phyloP scores from a whole-genome alignment of 192 early-diverging fungal genomes.

The Physocladia obscura region DNA sequence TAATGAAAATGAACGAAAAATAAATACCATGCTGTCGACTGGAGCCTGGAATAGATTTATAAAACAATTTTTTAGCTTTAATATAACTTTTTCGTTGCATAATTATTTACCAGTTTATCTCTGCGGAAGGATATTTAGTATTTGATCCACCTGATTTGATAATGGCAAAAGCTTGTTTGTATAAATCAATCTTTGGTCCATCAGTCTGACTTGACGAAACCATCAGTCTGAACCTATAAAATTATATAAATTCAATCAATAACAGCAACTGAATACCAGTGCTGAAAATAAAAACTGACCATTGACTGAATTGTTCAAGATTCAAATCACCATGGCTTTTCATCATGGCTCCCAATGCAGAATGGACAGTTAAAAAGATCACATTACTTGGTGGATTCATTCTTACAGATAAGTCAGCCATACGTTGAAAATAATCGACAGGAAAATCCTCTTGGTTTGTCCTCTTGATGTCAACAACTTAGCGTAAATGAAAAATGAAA shows the following conservation, averaged over 20 bases:
- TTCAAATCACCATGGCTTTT: constrained; percentile 7
- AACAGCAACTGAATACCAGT: not conserved
- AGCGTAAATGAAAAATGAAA: not conserved
- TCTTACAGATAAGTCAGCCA: constrained; percentile 8
- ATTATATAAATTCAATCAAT: not conserved
- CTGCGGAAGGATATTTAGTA: not conserved
- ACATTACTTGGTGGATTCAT: constrained; percentile 22
- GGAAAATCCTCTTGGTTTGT: constrained; percentile 8
- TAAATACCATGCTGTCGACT: constrained; percentile 15
- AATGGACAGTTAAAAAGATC: constrained; percentile 9
- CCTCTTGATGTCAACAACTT: not conserved
- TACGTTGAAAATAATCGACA: constrained; percentile 19
- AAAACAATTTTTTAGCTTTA: not conserved
- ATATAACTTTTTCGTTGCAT: not conserved
- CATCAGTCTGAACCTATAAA: constrained; percentile 21
- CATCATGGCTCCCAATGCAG: constrained; percentile 27
- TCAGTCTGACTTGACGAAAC: constrained; percentile 5
- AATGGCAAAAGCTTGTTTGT: constrained; percentile 12
- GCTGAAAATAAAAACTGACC: no score
- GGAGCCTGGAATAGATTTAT: constrained; percentile 1
- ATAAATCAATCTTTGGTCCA: constrained; percentile 4
- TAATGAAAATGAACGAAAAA: not conserved
- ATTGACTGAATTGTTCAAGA: constrained; percentile 10
- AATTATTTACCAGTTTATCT: constrained; percentile 12
- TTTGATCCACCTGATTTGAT: constrained; percentile 3